Evolutionary conservation across 2,329 filamentous ascomycete species (phyloP), one percentile per base, ranked within the genome.

Genomic region (Leptographium galeiforme): DNA sequence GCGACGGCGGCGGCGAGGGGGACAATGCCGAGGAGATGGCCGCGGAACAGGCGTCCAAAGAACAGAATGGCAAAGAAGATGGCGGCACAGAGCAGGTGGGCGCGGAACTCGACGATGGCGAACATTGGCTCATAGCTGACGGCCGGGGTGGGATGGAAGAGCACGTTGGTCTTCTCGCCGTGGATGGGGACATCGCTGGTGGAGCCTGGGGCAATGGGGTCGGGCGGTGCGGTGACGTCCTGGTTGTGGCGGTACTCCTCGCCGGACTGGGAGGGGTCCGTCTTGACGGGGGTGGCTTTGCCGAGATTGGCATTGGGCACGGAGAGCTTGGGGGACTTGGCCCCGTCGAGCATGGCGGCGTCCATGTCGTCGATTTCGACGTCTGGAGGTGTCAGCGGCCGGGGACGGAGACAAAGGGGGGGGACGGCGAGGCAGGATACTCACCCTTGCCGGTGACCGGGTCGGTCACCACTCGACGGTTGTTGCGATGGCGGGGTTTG

Each of bases 141-240:
- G 0, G 85, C 86, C 0, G 91, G 91, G 0, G 91, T 97, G 16
- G 93, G 91, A 67, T 96, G 91, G 68, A 97, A 97, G 34, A 96
- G 77, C 18, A 97, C 84, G 57, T 95, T 96, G 4, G 93, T 97
- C 76, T 93, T 96, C 65, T 97, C 91, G 62, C 90, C 91, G 63
- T 90, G 87, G 55, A 97, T 95, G 4, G 93, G 93, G 1, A 97
- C 89, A 67, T 97, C 93, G 32, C 88, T 90, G 0, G 91, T 97
- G 38, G 84, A 81, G 30, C 89, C 88, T 54, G 84, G 77, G 16
- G 84, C 82, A 19, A 95, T 74, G 0, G 91, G 91, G 59, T 94
- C 90, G 1, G 91, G 91, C 2, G 91, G 91, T 0, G 91, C 87
- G 0, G 89, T 95, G 54, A 95, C 75, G 68, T 97, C 91, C 68